Conservation (phyloP, 2,329 filamentous ascomycete species). For the Cadophora sp. region DNA sequence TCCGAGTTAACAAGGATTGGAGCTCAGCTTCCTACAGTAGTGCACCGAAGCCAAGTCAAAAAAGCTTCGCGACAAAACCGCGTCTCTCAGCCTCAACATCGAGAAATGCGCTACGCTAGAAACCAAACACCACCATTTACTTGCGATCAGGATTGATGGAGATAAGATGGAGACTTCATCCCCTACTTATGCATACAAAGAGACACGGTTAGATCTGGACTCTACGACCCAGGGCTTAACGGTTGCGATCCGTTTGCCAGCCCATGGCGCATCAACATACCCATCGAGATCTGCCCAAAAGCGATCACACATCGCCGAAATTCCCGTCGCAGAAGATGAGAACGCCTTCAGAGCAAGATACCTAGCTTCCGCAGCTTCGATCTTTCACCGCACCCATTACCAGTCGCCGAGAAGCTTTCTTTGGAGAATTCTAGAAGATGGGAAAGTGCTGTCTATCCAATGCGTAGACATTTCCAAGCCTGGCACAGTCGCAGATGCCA, state of each 20-base stretch:
- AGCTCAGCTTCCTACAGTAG: not conserved
- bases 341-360: constrained; percentile 74
- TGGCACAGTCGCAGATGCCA: constrained; percentile 69
- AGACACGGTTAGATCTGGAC: constrained; percentile 85
- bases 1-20: not conserved
- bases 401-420: constrained; percentile 83
- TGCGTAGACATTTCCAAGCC: constrained; percentile 80
- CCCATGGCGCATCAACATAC: constrained; percentile 49
- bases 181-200: constrained; percentile 78
- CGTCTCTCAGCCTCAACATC: constrained; percentile 16
- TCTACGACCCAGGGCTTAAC: constrained; percentile 71
- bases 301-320: constrained; percentile 46
- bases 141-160: constrained; percentile 56
- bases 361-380: constrained; percentile 78
- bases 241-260: constrained; percentile 73
- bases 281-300: constrained; percentile 49
- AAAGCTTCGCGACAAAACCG: constrained; percentile 20
- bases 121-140: constrained; percentile 24
- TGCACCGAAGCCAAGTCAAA: constrained; percentile 4
- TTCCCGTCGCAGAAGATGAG: constrained; percentile 67
- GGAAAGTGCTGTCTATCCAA: constrained; percentile 81
- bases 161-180: constrained; percentile 70
- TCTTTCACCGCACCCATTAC: constrained; percentile 83
- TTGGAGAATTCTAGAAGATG: constrained; percentile 87
- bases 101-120: constrained; percentile 37